Conservation (phyloP, 768 basidiomycete species). For the Rhodotorula sphaerocarpa region DNA sequence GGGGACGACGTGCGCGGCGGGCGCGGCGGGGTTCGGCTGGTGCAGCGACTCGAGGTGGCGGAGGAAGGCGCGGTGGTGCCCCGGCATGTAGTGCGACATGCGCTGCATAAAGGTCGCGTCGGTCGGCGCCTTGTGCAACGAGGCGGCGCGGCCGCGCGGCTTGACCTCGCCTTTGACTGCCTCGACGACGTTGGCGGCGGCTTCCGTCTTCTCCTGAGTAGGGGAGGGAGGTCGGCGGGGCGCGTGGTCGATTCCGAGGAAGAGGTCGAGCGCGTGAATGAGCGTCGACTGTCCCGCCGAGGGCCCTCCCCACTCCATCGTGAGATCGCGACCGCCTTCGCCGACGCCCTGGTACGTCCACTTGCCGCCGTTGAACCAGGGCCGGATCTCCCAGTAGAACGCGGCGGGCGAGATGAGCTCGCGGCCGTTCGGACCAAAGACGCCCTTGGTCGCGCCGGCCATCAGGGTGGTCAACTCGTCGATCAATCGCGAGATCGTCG, state of each 20-base stretch:
- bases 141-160: neutral
- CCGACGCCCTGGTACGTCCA: conserved; percentile 66
- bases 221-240: conserved; percentile 1
- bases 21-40: conserved; percentile 34
- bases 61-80: conserved; percentile 66
- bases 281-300: conserved; percentile 90
- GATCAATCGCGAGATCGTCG: conserved; percentile 57
- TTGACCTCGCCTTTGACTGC: conserved; percentile 3
- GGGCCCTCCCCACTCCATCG: conserved; percentile 54
- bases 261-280: conserved; percentile 69
- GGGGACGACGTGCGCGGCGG: conserved; percentile 41
- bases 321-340: conserved; percentile 47
- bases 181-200: conserved; percentile 5
- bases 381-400: conserved; percentile 83
- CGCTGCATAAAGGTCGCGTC: conserved; percentile 67
- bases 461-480: conserved; percentile 58
- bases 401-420: conserved; percentile 54
- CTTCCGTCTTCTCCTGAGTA: neutral
- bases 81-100: conserved; percentile 88
- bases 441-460: conserved; percentile 57
- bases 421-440: conserved; percentile 13
- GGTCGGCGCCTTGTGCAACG: conserved; percentile 15
- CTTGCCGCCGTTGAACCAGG: conserved; percentile 85
- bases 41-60: conserved; percentile 59
- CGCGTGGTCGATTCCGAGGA: conserved; percentile 58